Evolutionary conservation across 208 protist species (phyloP).

Genomic region (Trypanosomatidae sp.): DNA sequence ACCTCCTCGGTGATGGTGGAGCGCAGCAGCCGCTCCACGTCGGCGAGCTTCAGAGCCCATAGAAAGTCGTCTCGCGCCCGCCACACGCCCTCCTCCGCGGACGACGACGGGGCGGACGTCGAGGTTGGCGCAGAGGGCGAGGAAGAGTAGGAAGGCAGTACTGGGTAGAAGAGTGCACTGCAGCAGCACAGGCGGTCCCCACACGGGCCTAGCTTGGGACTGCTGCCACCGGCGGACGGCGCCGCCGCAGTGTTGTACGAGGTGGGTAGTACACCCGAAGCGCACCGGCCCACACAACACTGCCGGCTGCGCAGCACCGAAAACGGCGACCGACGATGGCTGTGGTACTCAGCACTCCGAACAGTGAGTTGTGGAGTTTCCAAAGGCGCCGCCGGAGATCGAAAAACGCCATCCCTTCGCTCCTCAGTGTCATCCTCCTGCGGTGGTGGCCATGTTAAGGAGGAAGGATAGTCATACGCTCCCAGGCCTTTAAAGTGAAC

Average conservation of each 20-base stretch:
- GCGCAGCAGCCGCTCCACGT: slow-evolving; percentile 33
- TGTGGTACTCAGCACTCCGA: slow-evolving; percentile 1
- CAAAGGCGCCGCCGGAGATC: slow-evolving; percentile 26
- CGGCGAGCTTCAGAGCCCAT: slow-evolving; percentile 59
- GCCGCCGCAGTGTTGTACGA: slow-evolving; percentile 5
- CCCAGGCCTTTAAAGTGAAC: slow-evolving; percentile 26
- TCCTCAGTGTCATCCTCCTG: slow-evolving; percentile 3
- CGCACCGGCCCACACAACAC: slow-evolving; percentile 36
- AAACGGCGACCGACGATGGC: slow-evolving; percentile 56
- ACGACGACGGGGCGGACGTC: not conserved
- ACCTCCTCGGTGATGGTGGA: slow-evolving; percentile 15
- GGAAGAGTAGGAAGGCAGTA: slow-evolving; percentile 23
- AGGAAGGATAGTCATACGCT: slow-evolving; percentile 22
- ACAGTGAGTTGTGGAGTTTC: not conserved
- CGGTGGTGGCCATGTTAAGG: slow-evolving; percentile 19
- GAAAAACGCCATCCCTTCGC: slow-evolving; percentile 31
- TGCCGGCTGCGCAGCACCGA: slow-evolving; percentile 56
- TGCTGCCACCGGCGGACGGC: not conserved
- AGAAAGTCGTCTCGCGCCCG: slow-evolving; percentile 57
- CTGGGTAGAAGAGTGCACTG: slow-evolving; percentile 35
- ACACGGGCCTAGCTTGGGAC: slow-evolving; percentile 3
- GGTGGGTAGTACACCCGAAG: slow-evolving; percentile 28
- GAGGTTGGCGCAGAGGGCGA: not conserved
- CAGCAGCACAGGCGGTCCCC: slow-evolving; percentile 19
- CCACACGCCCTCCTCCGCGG: slow-evolving; percentile 24